Evolutionary conservation across 2,329 filamentous ascomycete genomes (phyloP).

Genomic region (Exophiala calicioides): DNA sequence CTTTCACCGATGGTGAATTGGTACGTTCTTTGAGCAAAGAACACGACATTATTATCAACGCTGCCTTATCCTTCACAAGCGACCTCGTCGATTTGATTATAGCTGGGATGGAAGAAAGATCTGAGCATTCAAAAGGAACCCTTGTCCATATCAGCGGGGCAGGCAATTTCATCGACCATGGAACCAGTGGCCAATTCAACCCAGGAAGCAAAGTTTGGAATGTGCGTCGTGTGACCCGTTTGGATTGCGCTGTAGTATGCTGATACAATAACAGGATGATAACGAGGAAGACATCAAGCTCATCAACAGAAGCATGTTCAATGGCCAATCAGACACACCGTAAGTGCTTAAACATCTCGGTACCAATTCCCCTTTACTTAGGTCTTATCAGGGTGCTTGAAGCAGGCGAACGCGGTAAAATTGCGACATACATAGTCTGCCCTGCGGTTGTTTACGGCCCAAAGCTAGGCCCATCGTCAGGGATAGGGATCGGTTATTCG

Average conservation of each 20-base stretch:
- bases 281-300: constrained; percentile 20
- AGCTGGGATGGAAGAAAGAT: constrained; percentile 20
- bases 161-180: constrained; percentile 22
- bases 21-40: constrained; percentile 20
- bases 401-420: constrained; percentile 18
- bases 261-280: constrained; percentile 19
- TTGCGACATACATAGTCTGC: constrained; percentile 21
- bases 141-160: constrained; percentile 20
- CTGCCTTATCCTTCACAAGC: constrained; percentile 17
- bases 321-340: constrained; percentile 17
- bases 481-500: constrained; percentile 14
- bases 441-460: constrained; percentile 17
- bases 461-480: constrained; percentile 12
- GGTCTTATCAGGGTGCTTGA: constrained; percentile 16
- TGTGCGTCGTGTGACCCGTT: constrained; percentile 7
- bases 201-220: constrained; percentile 24
- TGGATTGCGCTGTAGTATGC: not conserved
- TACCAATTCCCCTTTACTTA: too few species aligned
- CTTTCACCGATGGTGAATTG: constrained; percentile 15
- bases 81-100: constrained; percentile 16
- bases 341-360: too few species aligned
- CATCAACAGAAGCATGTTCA: constrained; percentile 20
- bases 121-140: constrained; percentile 14
- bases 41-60: constrained; percentile 24
- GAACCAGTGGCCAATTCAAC: constrained; percentile 19